These are phyloP conservation scores for Phyllosticta citrichinensis DNA, from an alignment of 2,329 filamentous ascomycete genomes.

Conservation along the genomic window DNA sequence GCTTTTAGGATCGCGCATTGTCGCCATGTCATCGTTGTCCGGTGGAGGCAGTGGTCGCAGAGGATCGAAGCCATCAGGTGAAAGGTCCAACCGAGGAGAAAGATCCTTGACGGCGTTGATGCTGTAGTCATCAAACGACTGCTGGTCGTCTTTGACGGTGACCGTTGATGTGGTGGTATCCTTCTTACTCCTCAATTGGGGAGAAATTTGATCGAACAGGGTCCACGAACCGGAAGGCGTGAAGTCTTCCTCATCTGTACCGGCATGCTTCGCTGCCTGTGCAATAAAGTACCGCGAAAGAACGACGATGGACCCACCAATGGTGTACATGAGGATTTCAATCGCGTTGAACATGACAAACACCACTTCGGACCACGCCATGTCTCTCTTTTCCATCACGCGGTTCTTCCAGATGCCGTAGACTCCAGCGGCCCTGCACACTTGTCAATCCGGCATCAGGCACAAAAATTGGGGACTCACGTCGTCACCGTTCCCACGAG, in stretches of 20 bases:
- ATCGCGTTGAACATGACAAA: constrained; percentile 10
- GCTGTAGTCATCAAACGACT: not conserved
- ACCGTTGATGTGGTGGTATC: not conserved
- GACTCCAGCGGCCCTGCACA: constrained; percentile 1
- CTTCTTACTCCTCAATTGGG: not conserved
- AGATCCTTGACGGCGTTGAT: not conserved
- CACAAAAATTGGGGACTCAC: not conserved
- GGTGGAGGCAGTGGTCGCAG: constrained; percentile 3
- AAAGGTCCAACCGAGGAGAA: not conserved
- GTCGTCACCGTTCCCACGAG: constrained; percentile 4
- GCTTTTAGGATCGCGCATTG: constrained; percentile 3
- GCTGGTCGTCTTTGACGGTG: not conserved
- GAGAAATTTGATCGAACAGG: not conserved
- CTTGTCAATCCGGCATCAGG: not conserved
- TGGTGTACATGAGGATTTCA: constrained; percentile 8
- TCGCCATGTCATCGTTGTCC: not conserved
- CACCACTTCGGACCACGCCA: constrained; percentile 5
- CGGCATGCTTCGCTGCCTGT: not conserved
- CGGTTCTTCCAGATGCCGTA: constrained; percentile 9
- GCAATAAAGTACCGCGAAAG: constrained; percentile 9
- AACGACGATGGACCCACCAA: constrained; percentile 7
- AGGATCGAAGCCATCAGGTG: not conserved
- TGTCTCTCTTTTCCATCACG: not conserved
- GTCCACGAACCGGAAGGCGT: not conserved
- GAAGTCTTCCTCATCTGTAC: not conserved